These are phyloP conservation scores for Neopestalotiopsis sp. DNA, from an alignment of 2,329 filamentous ascomycete species.

Conservation along the genomic window DNA sequence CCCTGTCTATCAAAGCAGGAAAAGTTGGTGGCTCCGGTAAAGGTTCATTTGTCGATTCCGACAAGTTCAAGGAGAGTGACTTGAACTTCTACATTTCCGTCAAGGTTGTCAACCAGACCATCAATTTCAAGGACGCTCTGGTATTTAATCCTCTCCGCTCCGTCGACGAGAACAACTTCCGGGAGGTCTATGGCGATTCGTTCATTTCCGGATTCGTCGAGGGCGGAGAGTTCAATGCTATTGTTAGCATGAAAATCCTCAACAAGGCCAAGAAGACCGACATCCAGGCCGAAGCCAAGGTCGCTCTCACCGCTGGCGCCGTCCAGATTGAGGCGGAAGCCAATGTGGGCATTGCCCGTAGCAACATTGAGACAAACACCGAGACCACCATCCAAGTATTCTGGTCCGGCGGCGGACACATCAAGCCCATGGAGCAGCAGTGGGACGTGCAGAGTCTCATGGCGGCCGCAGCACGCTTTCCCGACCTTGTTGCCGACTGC, in stretches of 20 bases:
- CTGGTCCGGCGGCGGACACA: slow-evolving; percentile 15
- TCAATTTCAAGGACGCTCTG: slow-evolving; percentile 12
- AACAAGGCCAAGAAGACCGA: slow-evolving; percentile 11
- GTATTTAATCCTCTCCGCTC: background rate
- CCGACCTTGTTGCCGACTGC: slow-evolving; percentile 7
- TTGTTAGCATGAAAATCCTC: slow-evolving; percentile 6
- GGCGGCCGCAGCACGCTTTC: slow-evolving; percentile 14
- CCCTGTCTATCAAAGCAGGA: slow-evolving; percentile 9
- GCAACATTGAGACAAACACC: slow-evolving; percentile 6
- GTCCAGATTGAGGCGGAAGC: background rate
- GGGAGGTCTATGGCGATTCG: slow-evolving; percentile 13
- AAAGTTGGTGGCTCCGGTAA: slow-evolving; percentile 5
- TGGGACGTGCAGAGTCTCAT: slow-evolving; percentile 14
- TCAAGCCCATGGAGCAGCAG: slow-evolving; percentile 10
- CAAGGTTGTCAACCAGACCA: slow-evolving; percentile 18
- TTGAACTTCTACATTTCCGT: slow-evolving; percentile 11
- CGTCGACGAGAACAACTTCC: slow-evolving; percentile 1
- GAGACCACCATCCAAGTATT: slow-evolving; percentile 10
- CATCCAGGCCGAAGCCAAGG: background rate
- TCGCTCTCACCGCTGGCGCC: background rate
- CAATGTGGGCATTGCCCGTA: background rate
- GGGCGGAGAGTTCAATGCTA: slow-evolving; percentile 16
- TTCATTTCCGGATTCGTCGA: slow-evolving; percentile 18
- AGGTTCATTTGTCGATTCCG: slow-evolving; percentile 1
- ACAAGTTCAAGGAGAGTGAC: slow-evolving; percentile 12